Evolutionary conservation across 495 filamentous ascomycete genomes (phyloP), one percentile per base, ranked within the genome.

Genomic region (Astrocystis sublimbata): DNA sequence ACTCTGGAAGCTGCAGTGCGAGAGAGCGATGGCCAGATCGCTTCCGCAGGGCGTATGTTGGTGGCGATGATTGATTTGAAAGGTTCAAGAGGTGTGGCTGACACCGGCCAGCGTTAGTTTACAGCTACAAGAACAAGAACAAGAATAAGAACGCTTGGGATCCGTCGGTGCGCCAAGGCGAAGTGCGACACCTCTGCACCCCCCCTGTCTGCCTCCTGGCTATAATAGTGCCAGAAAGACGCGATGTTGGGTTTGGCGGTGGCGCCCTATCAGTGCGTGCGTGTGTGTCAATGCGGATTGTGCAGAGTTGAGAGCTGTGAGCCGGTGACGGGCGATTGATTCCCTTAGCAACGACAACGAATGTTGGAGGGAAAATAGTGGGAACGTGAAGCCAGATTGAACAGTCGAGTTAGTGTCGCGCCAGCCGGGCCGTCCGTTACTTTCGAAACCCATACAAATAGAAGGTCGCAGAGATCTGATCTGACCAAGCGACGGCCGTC

Each of bases 121-220:
- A 57, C 54, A 57, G 54, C 54, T 57, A 57, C 24, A 45, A 40
- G 54, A 45, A n/a, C n/a, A n/a, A n/a, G n/a, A n/a, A n/a, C n/a
- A n/a, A n/a, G n/a, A n/a, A n/a, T n/a, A n/a, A n/a, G n/a, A n/a
- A n/a, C n/a, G n/a, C n/a, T n/a, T 28, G 28, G 36, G 31, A 30
- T 26, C 36, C 36, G 52, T 41, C 21, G 33, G 52, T 31, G 52
- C 23, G 52, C 51, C 38, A 57, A 45, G 40, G 7, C 24, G 54
- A 7, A 13, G 49, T 49, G 46, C 30, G 49, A 5, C 49, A 52
- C 46, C 49, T 52, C 5, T 35, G 12, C 12, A 33, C 19, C 42
- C 3, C 42, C 24, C 1, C 6, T 24, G 42, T 24, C 54, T 24
- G 21, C 6, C 36, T 56, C 19, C 21, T 23, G 30, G 51, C 19